These are phyloP conservation scores for Fusarium lateritium DNA, from an alignment of 2,329 filamentous ascomycete species.

Conservation along the genomic window DNA sequence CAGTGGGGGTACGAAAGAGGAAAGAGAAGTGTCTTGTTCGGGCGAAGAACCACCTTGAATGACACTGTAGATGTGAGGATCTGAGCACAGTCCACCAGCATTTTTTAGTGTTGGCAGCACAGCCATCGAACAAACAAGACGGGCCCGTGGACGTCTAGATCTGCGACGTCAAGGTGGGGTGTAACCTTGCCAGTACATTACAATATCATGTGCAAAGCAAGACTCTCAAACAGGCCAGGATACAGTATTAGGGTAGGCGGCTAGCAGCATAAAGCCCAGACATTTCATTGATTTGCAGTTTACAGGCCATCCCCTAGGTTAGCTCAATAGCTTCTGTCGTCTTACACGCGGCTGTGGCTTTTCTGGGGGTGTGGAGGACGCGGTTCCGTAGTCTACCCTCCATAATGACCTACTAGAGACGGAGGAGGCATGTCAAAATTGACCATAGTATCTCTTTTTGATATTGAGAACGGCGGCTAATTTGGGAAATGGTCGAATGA, in stretches of 20 bases:
- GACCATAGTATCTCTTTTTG: background rate
- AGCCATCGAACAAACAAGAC: conserved; percentile 20
- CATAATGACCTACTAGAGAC: background rate
- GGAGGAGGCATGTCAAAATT: background rate
- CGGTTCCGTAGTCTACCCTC: conserved; percentile 11
- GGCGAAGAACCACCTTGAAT: conserved; percentile 17
- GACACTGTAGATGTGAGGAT: conserved; percentile 33
- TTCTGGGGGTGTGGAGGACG: conserved; percentile 10
- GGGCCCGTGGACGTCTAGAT: conserved; percentile 9
- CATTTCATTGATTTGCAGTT: background rate
- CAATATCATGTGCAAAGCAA: background rate
- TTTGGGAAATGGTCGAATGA: conserved; percentile 34
- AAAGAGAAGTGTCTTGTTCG: conserved; percentile 6
- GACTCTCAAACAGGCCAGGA: conserved; percentile 4
- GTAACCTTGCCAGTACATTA: background rate
- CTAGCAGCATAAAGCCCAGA: background rate
- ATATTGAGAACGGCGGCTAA: background rate
- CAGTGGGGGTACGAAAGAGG: conserved; percentile 1
- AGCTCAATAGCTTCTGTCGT: background rate
- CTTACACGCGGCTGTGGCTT: conserved; percentile 12
- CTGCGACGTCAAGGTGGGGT: conserved; percentile 24
- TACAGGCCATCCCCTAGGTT: background rate
- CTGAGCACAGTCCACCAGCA: conserved; percentile 13
- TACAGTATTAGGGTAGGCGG: background rate
- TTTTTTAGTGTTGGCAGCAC: conserved; percentile 13